Conservation (phyloP, 306 rosid species). For the Rosa lucieae region DNA sequence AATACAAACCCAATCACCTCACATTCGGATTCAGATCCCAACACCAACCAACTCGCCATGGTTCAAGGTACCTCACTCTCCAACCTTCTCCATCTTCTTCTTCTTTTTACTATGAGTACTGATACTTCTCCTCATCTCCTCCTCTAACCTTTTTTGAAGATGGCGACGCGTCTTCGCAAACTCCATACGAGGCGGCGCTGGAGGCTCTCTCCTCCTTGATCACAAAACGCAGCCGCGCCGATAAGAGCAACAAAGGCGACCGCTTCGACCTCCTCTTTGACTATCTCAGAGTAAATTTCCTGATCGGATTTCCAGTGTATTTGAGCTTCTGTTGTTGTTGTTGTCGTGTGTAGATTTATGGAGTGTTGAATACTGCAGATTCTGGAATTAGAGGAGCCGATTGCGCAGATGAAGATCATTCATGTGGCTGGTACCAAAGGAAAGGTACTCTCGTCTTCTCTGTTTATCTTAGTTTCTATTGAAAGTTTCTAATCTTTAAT, state of each 20-base stretch:
- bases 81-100: background rate
- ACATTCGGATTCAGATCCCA: constrained; percentile 24
- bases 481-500: background rate
- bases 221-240: constrained; percentile 77
- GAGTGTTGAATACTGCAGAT: constrained; percentile 40
- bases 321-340: background rate
- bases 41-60: constrained; percentile 36
- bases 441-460: constrained; percentile 51
- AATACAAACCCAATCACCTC: background rate
- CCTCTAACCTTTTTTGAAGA: constrained; percentile 31
- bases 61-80: constrained; percentile 29
- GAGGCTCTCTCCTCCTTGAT: constrained; percentile 81
- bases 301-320: background rate
- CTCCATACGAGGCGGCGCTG: constrained; percentile 76
- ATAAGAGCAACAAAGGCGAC: constrained; percentile 67
- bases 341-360: background rate
- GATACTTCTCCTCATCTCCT: background rate
- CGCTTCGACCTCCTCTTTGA: constrained; percentile 61
- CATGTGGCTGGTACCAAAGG: constrained; percentile 99
- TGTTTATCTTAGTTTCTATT: background rate
- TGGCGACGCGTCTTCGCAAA: constrained; percentile 35
- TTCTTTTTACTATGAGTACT: constrained; percentile 11
- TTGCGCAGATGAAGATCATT: constrained; percentile 77
- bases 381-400: constrained; percentile 82
- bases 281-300: constrained; percentile 53